phyloP scores from a whole-genome alignment of 2,329 filamentous ascomycete species.

The Mollisia scopiformis region DNA sequence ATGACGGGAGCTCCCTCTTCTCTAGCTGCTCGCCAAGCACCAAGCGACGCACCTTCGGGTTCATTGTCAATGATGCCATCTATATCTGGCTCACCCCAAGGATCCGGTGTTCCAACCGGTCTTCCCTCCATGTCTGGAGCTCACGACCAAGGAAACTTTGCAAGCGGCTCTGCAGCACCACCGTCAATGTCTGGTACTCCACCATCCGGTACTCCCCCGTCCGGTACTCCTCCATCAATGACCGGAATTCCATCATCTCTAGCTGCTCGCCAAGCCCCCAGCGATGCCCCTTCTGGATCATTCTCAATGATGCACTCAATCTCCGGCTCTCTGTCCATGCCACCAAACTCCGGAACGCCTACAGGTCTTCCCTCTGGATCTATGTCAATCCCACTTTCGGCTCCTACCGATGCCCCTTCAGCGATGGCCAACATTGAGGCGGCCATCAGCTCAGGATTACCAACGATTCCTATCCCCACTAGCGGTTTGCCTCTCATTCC shows the following conservation, averaged over 20 bases:
- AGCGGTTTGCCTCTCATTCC: neutral
- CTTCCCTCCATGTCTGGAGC: neutral
- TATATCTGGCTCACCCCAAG: too few species aligned
- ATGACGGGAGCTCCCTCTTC: too few species aligned
- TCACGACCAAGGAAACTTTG: neutral
- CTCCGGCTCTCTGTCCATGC: neutral
- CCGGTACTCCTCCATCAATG: neutral
- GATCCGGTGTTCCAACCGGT: too few species aligned
- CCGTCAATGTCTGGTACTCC: neutral
- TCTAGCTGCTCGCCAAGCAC: too few species aligned
- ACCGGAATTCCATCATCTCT: neutral
- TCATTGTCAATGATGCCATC: too few species aligned
- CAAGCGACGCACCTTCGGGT: too few species aligned
- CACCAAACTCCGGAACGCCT: neutral
- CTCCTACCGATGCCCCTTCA: neutral
- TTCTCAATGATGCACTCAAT: neutral
- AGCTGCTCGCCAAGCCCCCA: neutral
- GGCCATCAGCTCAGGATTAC: neutral
- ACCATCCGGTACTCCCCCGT: neutral
- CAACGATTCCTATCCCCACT: neutral
- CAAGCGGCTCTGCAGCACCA: constrained; percentile 1
- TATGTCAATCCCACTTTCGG: neutral
- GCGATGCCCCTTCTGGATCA: neutral
- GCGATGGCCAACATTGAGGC: neutral
- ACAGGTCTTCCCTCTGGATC: neutral